Conservation (phyloP, 306 rosid species). For the Cicer yamashitae region DNA sequence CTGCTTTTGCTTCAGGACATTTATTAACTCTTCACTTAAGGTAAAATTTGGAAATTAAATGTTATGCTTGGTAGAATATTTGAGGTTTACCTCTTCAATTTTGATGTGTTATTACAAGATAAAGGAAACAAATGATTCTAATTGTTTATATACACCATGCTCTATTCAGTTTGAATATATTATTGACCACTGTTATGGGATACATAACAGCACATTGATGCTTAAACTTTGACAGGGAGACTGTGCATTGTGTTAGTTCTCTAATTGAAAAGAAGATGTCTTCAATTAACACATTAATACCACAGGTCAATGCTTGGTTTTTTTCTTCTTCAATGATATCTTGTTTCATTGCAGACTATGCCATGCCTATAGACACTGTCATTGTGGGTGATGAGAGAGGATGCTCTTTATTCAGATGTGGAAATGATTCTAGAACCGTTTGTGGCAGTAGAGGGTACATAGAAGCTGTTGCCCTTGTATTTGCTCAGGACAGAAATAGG, state of each 20-base stretch:
- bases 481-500: conserved; percentile 67
- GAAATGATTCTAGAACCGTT: conserved; percentile 48
- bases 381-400: conserved; percentile 81
- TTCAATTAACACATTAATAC: conserved; percentile 19
- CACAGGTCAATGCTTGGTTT: conserved; percentile 11
- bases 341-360: conserved; percentile 61
- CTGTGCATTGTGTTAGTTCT: conserved; percentile 26
- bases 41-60: conserved; percentile 23
- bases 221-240: conserved; percentile 4
- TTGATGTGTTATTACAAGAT: conserved; percentile 13
- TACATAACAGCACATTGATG: conserved; percentile 4
- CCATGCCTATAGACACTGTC: conserved; percentile 74
- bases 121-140: conserved; percentile 19
- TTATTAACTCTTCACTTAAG: conserved; percentile 28
- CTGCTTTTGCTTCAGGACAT: conserved; percentile 1
- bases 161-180: conserved; percentile 25
- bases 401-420: conserved; percentile 53
- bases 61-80: conserved; percentile 22
- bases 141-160: neutral
- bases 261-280: conserved; percentile 1
- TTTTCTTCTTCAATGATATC: neutral
- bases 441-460: conserved; percentile 42
- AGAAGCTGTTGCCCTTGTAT: conserved; percentile 77
- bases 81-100: conserved; percentile 18
- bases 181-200: conserved; percentile 36